phyloP scores from a whole-genome alignment of 129 eudicot genomes.

The Cynara cardunculus region DNA sequence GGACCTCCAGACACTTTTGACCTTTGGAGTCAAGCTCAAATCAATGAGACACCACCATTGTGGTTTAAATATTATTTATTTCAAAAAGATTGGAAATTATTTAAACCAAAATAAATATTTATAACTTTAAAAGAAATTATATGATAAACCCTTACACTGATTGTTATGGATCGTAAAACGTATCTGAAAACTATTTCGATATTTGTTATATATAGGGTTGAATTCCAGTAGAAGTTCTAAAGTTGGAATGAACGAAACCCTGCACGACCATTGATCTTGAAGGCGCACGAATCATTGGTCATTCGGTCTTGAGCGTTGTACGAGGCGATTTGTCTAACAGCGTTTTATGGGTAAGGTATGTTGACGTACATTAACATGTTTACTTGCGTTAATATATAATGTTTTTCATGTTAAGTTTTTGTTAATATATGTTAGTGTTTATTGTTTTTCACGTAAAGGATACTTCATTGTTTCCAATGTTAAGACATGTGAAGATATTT shows the following conservation, averaged over 20 bases:
- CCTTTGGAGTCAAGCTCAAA: no score
- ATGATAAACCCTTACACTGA: no score
- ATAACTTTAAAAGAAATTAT: no score
- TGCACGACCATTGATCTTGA: background rate
- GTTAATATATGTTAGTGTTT: background rate
- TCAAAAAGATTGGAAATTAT: no score
- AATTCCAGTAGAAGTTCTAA: background rate
- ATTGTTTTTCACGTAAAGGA: background rate
- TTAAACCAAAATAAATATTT: no score
- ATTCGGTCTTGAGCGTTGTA: background rate
- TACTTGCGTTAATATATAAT: background rate
- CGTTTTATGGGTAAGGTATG: background rate
- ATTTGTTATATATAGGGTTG: no score
- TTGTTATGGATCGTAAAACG: background rate
- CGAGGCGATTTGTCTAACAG: no score
- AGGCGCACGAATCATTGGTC: background rate
- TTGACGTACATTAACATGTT: background rate
- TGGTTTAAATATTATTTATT: background rate
- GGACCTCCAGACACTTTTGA: no score
- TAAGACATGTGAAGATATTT: background rate
- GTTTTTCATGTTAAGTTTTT: background rate
- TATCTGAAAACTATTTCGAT: background rate
- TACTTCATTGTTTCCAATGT: background rate
- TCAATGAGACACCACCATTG: no score
- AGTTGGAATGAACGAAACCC: background rate